A percentile compares a stretch with the other conserved stretches of the same genome.
Conservation (phyloP, 495 filamentous ascomycete genomes). For the Xylaria bambusicola region DNA sequence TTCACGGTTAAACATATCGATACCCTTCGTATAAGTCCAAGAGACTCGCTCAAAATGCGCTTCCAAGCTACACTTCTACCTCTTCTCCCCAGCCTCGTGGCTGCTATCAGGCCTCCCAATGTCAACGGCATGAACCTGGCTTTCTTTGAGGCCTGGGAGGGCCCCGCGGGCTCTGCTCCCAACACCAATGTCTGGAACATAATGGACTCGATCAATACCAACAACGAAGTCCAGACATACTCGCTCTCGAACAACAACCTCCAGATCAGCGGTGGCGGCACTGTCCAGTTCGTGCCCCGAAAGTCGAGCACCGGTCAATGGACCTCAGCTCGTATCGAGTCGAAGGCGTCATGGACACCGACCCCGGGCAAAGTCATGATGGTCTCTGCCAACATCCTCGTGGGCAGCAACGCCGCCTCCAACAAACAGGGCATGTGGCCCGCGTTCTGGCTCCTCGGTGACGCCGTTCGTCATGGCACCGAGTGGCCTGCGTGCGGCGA, state of each 20-base stretch:
- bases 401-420: slow-evolving; percentile 35
- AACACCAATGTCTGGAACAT: slow-evolving; percentile 39
- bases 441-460: slow-evolving; percentile 55
- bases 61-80: slow-evolving; percentile 28
- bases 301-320: slow-evolving; percentile 40
- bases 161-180: slow-evolving; percentile 28
- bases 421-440: slow-evolving; percentile 55
- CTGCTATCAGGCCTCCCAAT: slow-evolving; percentile 31
- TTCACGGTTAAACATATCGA: neutral
- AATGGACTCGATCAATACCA: slow-evolving; percentile 43
- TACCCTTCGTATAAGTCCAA: slow-evolving; percentile 5
- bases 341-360: slow-evolving; percentile 44
- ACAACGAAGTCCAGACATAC: slow-evolving; percentile 50
- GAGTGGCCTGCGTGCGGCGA: slow-evolving; percentile 53
- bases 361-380: slow-evolving; percentile 40
- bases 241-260: slow-evolving; percentile 44
- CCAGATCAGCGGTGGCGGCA: slow-evolving; percentile 49
- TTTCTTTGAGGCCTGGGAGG: slow-evolving; percentile 36
- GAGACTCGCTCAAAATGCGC: slow-evolving; percentile 30
- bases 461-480: slow-evolving; percentile 40
- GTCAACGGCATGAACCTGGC: slow-evolving; percentile 33
- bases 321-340: slow-evolving; percentile 55
- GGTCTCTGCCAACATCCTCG: slow-evolving; percentile 43
- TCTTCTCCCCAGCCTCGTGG: slow-evolving; percentile 27
- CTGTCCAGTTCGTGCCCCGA: slow-evolving; percentile 48